Evolutionary conservation across 2,329 filamentous ascomycete species (phyloP).

Genomic region (Aspergillus floridensis): DNA sequence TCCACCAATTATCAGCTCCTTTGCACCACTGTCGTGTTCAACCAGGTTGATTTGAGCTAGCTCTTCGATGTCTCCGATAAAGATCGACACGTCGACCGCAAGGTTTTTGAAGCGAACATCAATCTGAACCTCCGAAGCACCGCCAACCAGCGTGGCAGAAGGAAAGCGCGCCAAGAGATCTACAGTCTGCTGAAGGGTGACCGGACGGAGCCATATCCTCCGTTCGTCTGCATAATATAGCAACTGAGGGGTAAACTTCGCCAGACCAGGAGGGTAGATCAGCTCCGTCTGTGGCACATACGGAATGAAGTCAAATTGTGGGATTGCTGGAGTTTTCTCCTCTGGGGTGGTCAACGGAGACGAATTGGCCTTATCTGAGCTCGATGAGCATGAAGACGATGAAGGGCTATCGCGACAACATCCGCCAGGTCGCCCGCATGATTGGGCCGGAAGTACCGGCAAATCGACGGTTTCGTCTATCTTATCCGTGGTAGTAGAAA

Average conservation of each 20-base stretch:
- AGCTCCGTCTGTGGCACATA: slow-evolving; percentile 84
- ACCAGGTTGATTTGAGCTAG: slow-evolving; percentile 69
- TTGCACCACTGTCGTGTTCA: slow-evolving; percentile 49
- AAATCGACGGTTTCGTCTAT: not conserved
- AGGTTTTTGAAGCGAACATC: slow-evolving; percentile 90
- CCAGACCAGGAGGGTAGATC: slow-evolving; percentile 78
- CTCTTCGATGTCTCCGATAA: slow-evolving; percentile 80
- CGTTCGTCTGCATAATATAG: slow-evolving; percentile 81
- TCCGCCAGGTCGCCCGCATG: slow-evolving; percentile 27
- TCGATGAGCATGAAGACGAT: slow-evolving; percentile 8
- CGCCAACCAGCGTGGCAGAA: slow-evolving; percentile 80
- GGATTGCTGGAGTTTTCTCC: slow-evolving; percentile 51
- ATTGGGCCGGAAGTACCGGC: not conserved
- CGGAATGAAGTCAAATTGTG: slow-evolving; percentile 79
- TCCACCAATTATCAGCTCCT: slow-evolving; percentile 72
- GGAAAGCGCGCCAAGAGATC: slow-evolving; percentile 79
- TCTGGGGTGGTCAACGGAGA: not conserved
- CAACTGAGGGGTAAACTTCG: slow-evolving; percentile 71
- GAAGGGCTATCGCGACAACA: slow-evolving; percentile 24
- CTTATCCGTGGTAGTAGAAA: not conserved
- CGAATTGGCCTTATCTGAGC: not conserved
- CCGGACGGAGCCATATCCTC: slow-evolving; percentile 80
- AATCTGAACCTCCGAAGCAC: slow-evolving; percentile 87
- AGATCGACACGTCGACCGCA: slow-evolving; percentile 78
- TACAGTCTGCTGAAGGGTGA: slow-evolving; percentile 73